Evolutionary conservation across 2,329 filamentous ascomycete species (phyloP).

Genomic region (Beauveria medogensis): DNA sequence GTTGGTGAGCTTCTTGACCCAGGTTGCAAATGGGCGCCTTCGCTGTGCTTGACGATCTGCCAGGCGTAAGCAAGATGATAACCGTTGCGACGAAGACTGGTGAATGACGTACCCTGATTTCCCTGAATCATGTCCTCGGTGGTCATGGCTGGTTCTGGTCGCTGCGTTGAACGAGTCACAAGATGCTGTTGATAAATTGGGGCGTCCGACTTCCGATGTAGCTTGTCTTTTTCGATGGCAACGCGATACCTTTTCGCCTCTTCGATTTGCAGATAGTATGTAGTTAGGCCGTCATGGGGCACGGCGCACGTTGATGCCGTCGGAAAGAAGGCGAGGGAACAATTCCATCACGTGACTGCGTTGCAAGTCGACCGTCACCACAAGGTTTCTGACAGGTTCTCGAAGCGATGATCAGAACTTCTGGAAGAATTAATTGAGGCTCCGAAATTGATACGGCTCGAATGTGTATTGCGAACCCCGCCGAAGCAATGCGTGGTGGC

Average conservation of each 20-base stretch:
- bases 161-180: not conserved
- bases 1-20: constrained; percentile 89
- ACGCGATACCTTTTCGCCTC: not conserved
- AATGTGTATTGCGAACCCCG: not conserved
- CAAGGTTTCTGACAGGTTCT: not conserved
- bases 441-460: not conserved
- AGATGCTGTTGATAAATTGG: not conserved
- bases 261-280: not conserved
- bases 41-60: constrained; percentile 61
- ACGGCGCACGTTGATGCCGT: not conserved
- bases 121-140: constrained; percentile 30
- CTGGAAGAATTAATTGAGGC: not conserved
- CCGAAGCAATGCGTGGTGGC: not conserved
- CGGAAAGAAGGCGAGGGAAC: not conserved
- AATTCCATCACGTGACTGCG: constrained; percentile 2
- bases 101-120: constrained; percentile 32
- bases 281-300: not conserved
- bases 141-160: constrained; percentile 23
- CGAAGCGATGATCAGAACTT: not conserved
- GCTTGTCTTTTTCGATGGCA: not conserved
- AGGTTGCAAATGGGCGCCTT: constrained; percentile 79
- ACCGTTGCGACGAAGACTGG: constrained; percentile 12
- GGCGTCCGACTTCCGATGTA: not conserved
- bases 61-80: constrained; percentile 25
- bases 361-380: not conserved